phyloP scores from a whole-genome alignment of 2,329 filamentous ascomycete genomes.

The Dactylellina haptotyla region DNA sequence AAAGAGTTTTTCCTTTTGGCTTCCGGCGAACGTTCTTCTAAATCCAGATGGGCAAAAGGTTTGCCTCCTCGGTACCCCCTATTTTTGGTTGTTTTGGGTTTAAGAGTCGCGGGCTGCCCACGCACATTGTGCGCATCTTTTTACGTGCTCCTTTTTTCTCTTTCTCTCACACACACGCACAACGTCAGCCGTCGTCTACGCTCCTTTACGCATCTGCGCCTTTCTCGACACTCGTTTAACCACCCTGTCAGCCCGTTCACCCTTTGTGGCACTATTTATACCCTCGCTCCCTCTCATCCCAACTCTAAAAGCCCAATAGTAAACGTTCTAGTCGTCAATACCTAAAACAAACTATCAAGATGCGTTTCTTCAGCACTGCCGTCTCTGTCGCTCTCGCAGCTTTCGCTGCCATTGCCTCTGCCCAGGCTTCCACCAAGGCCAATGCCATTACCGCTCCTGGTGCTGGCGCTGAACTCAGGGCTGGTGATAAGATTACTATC shows the following conservation, averaged over 20 bases:
- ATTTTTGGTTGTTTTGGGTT: slow-evolving; percentile 49
- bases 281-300: slow-evolving; percentile 17
- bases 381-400: slow-evolving; percentile 40
- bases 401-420: slow-evolving; percentile 30
- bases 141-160: too few species aligned
- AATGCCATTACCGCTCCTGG: slow-evolving; percentile 23
- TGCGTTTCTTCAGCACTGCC: slow-evolving; percentile 50
- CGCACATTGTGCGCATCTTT: slow-evolving; percentile 50
- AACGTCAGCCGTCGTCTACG: slow-evolving; percentile 41
- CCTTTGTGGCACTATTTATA: slow-evolving; percentile 40
- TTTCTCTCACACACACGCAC: slow-evolving; percentile 36
- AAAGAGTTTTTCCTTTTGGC: slow-evolving; percentile 19
- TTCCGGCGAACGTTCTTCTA: slow-evolving; percentile 27
- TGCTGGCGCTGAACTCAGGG: slow-evolving; percentile 4
- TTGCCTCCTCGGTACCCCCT: slow-evolving; percentile 45
- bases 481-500: slow-evolving; percentile 15
- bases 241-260: not conserved
- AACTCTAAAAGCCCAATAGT: slow-evolving; percentile 8
- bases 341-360: slow-evolving; percentile 35
- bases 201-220: slow-evolving; percentile 49
- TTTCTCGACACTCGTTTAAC: slow-evolving; percentile 50
- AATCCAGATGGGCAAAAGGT: slow-evolving; percentile 34
- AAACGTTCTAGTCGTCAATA: slow-evolving; percentile 26
- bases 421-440: slow-evolving; percentile 13
- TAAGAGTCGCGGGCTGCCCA: slow-evolving; percentile 48